Base-by-base conservation (phyloP, 1,284 basidiomycete species). In the Heliocybe sulcata region DNA sequence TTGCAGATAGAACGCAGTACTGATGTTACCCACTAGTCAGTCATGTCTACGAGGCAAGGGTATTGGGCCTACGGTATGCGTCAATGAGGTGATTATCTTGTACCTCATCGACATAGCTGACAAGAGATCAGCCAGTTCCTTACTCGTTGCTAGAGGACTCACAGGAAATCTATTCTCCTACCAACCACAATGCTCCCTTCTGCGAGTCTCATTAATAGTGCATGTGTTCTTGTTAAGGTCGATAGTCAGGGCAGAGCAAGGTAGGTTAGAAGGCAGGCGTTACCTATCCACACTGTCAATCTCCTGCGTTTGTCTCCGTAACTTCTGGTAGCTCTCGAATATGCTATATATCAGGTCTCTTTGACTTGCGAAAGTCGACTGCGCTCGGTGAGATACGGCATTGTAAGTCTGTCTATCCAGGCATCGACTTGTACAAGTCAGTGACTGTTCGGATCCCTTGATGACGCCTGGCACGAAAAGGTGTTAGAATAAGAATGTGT, bases 41-140 rank as follows among this genome's bases (percentile, higher is more conserved):
- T 2, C 4, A 3, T 9, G 42, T 47, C 19, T 9, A n/a, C 11
- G 19, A 23, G 4, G 8, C 20, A 48, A n/a, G 19, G 42, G 9
- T 20, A 25, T 11, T 27, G 64, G 77, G 26, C 62, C 87, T 87
- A 64, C 4, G 80, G 69, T 26, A 49, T 0, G 80, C 73, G 63
- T 90, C 88, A 26, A 88, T 79, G 10, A 89, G 67, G 0, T 88
- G 67, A 57, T 86, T 85, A 58, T 90, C 87, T 62, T 90, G 87
- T 0, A 77, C 82, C 65, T 90, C 87, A 55, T 90, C 87, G 1
- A 89, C 74, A 63, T 86, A 89, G 16, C 86, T 86, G 52, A 49
- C 35, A 22, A 20, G 27, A 20, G n/a, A 35, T 3, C 53, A 10
- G 31, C 10, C 25, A 31, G 1, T 3, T 3, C 27, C 2, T 16